phyloP scores from a whole-genome alignment of 768 basidiomycete genomes.

The Suillus ampliporus region DNA sequence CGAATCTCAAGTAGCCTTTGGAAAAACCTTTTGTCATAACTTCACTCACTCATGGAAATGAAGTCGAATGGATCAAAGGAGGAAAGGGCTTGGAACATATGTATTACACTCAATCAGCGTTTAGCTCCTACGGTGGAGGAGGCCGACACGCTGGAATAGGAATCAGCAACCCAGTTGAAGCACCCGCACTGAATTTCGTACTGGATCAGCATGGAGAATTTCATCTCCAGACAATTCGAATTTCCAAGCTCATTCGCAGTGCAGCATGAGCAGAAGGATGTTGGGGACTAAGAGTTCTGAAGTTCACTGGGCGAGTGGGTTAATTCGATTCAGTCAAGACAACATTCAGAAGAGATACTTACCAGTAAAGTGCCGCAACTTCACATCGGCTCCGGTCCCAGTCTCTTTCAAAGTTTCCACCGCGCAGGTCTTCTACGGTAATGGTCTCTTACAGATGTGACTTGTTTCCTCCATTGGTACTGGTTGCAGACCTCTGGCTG shows the following conservation, averaged over 20 bases:
- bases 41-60: slow-evolving; percentile 92
- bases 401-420: slow-evolving; percentile 81
- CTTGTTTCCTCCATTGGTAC: slow-evolving; percentile 45
- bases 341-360: slow-evolving; percentile 24
- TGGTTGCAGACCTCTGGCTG: slow-evolving; percentile 30
- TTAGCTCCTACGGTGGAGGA: slow-evolving; percentile 98
- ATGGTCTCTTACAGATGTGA: slow-evolving; percentile 70
- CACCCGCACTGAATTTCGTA: slow-evolving; percentile 38
- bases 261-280: slow-evolving; percentile 98
- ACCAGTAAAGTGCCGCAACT: slow-evolving; percentile 95
- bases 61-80: slow-evolving; percentile 99
- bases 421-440: slow-evolving; percentile 83
- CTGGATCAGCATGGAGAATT: slow-evolving; percentile 88
- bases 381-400: slow-evolving; percentile 69
- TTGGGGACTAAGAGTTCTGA: slow-evolving; percentile 71
- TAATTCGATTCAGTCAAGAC: slow-evolving; percentile 19
- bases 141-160: slow-evolving; percentile 77
- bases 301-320: slow-evolving; percentile 72
- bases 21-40: slow-evolving; percentile 44
- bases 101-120: slow-evolving; percentile 98
- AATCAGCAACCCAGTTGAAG: not conserved
- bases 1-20: slow-evolving; percentile 98
- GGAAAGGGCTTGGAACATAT: slow-evolving; percentile 93
- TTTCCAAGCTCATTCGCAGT: slow-evolving; percentile 92
- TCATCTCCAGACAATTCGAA: slow-evolving; percentile 97